Percentiles rank a stretch among this genome's conserved stretches.
phyloP scores from a whole-genome alignment of 345 rosid genomes.

The Boechera divaricarpa region DNA sequence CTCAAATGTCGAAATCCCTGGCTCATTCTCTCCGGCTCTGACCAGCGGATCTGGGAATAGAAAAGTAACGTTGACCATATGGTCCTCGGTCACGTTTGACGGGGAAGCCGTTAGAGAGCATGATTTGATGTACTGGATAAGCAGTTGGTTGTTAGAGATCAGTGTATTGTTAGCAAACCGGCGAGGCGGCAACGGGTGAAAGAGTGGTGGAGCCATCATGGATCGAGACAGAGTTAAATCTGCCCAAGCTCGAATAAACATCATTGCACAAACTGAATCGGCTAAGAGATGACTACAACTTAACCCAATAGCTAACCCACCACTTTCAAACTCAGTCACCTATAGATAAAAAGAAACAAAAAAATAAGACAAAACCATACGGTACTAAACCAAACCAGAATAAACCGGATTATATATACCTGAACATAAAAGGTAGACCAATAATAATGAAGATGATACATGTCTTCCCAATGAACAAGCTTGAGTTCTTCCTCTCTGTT shows the following conservation, averaged over 20 bases:
- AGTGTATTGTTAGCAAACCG: conserved; percentile 34
- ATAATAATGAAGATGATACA: conserved; percentile 57
- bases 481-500: conserved; percentile 62
- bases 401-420: conserved; percentile 44
- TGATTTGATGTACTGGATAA: conserved; percentile 51
- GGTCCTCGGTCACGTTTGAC: conserved; percentile 2
- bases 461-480: conserved; percentile 80
- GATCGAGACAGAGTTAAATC: conserved; percentile 51
- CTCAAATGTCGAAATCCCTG: conserved; percentile 45
- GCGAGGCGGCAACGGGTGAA: conserved; percentile 53
- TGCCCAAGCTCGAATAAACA: conserved; percentile 78
- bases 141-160: conserved; percentile 41
- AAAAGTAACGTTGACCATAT: conserved; percentile 50
- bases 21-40: conserved; percentile 41
- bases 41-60: conserved; percentile 53
- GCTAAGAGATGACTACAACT: conserved; percentile 75
- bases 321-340: conserved; percentile 80
- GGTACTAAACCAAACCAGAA: neutral
- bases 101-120: conserved; percentile 29
- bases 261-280: conserved; percentile 61
- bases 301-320: conserved; percentile 77
- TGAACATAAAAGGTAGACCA: conserved; percentile 85
- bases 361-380: neutral
- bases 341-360: conserved; percentile 30
- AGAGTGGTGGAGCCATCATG: conserved; percentile 55